Evolutionary conservation across 2,329 filamentous ascomycete species (phyloP).

Genomic region (Coniochaeta sp.): DNA sequence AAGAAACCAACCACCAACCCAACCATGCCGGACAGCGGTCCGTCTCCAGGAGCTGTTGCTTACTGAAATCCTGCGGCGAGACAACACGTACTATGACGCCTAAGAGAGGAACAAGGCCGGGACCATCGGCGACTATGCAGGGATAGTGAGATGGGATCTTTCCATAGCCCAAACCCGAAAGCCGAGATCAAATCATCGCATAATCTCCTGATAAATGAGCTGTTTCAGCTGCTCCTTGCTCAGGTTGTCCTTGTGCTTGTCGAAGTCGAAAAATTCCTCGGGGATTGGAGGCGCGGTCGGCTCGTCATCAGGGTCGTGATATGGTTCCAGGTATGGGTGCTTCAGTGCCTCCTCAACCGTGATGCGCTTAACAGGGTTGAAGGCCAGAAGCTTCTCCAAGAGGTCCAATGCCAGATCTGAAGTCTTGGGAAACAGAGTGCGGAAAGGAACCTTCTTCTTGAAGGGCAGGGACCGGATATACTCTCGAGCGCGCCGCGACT

Average conservation of each 20-base stretch:
- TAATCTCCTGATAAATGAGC: slow-evolving; percentile 97
- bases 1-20: not conserved
- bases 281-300: slow-evolving; percentile 94
- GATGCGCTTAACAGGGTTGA: slow-evolving; percentile 98
- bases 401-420: slow-evolving; percentile 92
- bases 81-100: not conserved
- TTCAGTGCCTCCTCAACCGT: slow-evolving; percentile 95
- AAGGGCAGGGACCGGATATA: slow-evolving; percentile 97
- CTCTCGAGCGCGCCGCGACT: slow-evolving; percentile 91
- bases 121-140: not conserved
- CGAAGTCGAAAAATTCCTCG: slow-evolving; percentile 99
- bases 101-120: not conserved
- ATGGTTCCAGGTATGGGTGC: slow-evolving; percentile 96
- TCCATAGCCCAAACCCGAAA: not conserved
- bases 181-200: slow-evolving; percentile 35
- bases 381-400: slow-evolving; percentile 89
- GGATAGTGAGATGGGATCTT: not conserved
- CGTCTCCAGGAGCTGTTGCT: not conserved
- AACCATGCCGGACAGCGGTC: not conserved
- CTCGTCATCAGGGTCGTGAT: slow-evolving; percentile 98
- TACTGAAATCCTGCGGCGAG: not conserved
- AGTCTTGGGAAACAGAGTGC: slow-evolving; percentile 96
- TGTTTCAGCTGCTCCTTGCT: slow-evolving; percentile 98
- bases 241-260: slow-evolving; percentile 98
- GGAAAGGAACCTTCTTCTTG: slow-evolving; percentile 99